Percentiles rank a stretch among this genome's conserved stretches.
phyloP scores from a whole-genome alignment of 331 rosid genomes.

The Rhamnella rubrinervis region DNA sequence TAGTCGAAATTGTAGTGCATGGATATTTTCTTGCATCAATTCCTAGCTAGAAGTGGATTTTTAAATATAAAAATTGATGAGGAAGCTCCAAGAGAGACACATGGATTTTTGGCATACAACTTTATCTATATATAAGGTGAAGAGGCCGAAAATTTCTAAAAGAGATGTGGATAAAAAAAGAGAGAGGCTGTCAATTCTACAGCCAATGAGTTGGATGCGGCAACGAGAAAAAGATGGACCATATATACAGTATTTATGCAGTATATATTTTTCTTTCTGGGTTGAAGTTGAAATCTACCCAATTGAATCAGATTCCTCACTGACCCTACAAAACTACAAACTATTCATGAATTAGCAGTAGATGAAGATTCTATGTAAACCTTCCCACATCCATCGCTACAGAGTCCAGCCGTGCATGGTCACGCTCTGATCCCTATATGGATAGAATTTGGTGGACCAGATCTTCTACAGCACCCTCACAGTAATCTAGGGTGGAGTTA shows the following conservation, averaged over 20 bases:
- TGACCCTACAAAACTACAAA: conserved; percentile 23
- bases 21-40: no score
- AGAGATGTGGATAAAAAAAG: conserved; percentile 15
- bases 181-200: conserved; percentile 19
- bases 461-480: no score
- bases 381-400: background rate
- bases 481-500: no score
- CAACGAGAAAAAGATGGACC: conserved; percentile 40
- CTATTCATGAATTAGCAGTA: conserved; percentile 17
- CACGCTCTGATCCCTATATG: no score
- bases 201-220: conserved; percentile 46
- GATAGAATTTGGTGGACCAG: no score
- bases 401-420: no score
- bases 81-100: background rate
- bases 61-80: no score
- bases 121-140: conserved; percentile 27
- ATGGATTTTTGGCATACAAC: background rate
- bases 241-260: background rate
- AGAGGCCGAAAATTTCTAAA: conserved; percentile 6
- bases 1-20: no score
- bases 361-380: conserved; percentile 38
- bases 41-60: no score
- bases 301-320: conserved; percentile 62
- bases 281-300: conserved; percentile 38
- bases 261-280: conserved; percentile 13